Evolutionary conservation across 352 stramenopile species (phyloP), one percentile per base, ranked within the genome.

Genomic region (Pythium grandisporangium): DNA sequence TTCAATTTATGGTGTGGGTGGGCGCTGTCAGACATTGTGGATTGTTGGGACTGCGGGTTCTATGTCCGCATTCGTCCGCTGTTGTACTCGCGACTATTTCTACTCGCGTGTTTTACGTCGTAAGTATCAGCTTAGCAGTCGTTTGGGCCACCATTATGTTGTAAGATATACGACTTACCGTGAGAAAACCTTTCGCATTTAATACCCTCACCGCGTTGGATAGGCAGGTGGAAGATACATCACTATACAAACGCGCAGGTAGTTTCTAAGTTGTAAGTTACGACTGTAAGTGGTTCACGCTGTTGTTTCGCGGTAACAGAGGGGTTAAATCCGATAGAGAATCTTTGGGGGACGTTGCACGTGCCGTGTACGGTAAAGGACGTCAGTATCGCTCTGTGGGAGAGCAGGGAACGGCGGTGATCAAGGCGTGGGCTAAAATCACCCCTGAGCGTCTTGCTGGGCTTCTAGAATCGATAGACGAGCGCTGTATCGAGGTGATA

Each of bases 301-400:
- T 29, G 37, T 20, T 7, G 19, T 11, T 21, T 42, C 37, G 21
- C 30, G 37, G 37, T 42, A 42, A 42, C 37, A 42, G 21, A 30
- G 37, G 37, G 37, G 21, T n/a, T n/a, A n/a, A n/a, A n/a, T n/a
- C n/a, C n/a, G n/a, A n/a, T n/a, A n/a, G n/a, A n/a, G n/a, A n/a
- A n/a, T n/a, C n/a, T n/a, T n/a, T n/a, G n/a, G n/a, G n/a, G n/a
- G n/a, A n/a, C n/a, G n/a, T n/a, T n/a, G n/a, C n/a, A n/a, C n/a
- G n/a, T n/a, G n/a, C n/a, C n/a, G n/a, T n/a, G n/a, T n/a, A n/a
- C n/a, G n/a, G n/a, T n/a, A n/a, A n/a, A n/a, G n/a, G n/a, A n/a
- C n/a, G n/a, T n/a, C n/a, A n/a, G n/a, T n/a, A n/a, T n/a, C n/a
- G n/a, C n/a, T n/a, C n/a, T n/a, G n/a, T n/a, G n/a, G n/a, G n/a